Base-by-base conservation (phyloP, 169 alveolate genomes). In the Plasmodium cynomolgi region DNA sequence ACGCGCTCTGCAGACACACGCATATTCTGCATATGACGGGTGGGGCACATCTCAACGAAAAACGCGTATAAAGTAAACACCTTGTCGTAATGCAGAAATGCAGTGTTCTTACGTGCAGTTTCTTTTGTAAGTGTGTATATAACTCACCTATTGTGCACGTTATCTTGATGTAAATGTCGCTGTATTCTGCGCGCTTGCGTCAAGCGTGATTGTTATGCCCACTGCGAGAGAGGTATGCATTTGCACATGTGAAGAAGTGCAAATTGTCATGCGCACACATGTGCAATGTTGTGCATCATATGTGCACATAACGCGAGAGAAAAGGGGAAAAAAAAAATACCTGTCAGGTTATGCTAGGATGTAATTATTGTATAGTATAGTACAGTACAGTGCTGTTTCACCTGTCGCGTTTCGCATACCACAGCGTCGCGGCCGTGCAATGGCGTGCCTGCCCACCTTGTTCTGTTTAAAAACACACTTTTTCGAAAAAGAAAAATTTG, bases 31-130 rank as follows among this genome's bases (percentile, higher is more conserved):
- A 47, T 54, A 11, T 47, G 74, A 77, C n/a, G n/a, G 29, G 56
- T 13, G n/a, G 62, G 54, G 62, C 62, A 15, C 62, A 50, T 29
- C 29, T 84, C 88, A n/a, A 85, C 71, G 80, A 29, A 68, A 68
- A 68, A 68, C 77, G 37, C 77, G 6, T 26, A 23, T 68, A 68
- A 68, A 68, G n/a, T 7, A 68, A 68, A 29, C 77, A 29, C 77
- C 37, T 26, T 68, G 77, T 29, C 7, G n/a, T 62, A 11, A 62
- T 62, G 75, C 75, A 62, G 75, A 0, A 62, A 62, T 62, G n/a
- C 75, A 62, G 93, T 93, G 2, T 81, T 47, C 58, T 47, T 93
- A 6, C 85, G 44, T 54, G 92, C 82, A 82, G 82, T 84, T 62
- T 93, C 93, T 71, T 80, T 26, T 85, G 29, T 73, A 11, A n/a